phyloP scores from a whole-genome alignment of 495 filamentous ascomycete species.

The Bacidia gigantensis region DNA sequence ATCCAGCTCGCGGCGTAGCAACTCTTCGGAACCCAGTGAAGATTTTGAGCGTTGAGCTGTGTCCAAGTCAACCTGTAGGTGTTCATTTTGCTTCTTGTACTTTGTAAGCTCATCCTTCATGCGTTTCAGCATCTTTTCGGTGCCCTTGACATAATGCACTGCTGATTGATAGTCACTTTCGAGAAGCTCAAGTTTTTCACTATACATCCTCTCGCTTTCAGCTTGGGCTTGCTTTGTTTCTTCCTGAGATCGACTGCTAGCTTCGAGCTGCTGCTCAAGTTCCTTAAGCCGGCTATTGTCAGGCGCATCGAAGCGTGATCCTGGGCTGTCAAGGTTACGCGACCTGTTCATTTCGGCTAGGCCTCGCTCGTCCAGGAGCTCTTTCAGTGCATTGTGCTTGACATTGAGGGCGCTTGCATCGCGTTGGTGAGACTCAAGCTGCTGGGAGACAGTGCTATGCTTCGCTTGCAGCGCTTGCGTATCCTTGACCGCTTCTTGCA shows the following conservation, averaged over 20 bases:
- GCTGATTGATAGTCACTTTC: constrained; percentile 98
- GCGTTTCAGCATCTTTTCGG: constrained; percentile 96
- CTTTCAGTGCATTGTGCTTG: constrained; percentile 85
- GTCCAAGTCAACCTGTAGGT: constrained; percentile 66
- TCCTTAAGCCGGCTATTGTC: constrained; percentile 73
- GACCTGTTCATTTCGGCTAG: constrained; percentile 46
- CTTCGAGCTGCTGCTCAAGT: constrained; percentile 77
- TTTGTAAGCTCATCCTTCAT: constrained; percentile 93
- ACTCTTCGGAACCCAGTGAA: constrained; percentile 31
- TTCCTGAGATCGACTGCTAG: constrained; percentile 64
- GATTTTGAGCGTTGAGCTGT: constrained; percentile 27
- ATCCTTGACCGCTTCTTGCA: constrained; percentile 72
- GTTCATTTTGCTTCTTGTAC: constrained; percentile 74
- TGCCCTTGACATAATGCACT: constrained; percentile 97
- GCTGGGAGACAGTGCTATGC: constrained; percentile 64
- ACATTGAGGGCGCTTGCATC: constrained; percentile 80
- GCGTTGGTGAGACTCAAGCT: constrained; percentile 67
- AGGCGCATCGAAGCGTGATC: constrained; percentile 63
- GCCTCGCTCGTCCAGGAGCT: constrained; percentile 78
- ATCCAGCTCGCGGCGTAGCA: constrained; percentile 51
- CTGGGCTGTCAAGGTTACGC: constrained; percentile 48
- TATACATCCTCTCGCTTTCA: constrained; percentile 71
- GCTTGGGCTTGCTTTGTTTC: constrained; percentile 65
- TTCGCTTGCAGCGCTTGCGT: constrained; percentile 59
- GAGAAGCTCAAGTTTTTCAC: constrained; percentile 81